phyloP scores from a whole-genome alignment of 164 flowering plant species.

The Annona cherimola region DNA sequence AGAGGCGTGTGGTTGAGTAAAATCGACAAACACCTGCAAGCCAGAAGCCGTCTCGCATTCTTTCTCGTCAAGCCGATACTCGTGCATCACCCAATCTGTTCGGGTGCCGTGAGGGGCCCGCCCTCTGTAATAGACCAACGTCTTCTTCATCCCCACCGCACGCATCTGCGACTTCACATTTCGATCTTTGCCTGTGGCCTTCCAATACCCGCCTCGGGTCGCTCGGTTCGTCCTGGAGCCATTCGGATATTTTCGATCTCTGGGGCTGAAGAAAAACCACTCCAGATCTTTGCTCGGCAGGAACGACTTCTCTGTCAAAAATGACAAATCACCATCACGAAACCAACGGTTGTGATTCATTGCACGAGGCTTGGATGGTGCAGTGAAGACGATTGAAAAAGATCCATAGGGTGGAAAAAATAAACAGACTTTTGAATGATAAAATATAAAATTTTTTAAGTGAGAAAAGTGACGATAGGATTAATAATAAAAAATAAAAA shows the following conservation, averaged over 20 bases:
- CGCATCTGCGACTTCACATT: conserved; percentile 68
- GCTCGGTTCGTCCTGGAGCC: conserved; percentile 96
- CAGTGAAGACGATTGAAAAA: not conserved
- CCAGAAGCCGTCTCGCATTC: conserved; percentile 63
- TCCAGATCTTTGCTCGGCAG: conserved; percentile 93
- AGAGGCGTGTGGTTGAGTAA: not conserved
- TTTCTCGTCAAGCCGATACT: conserved; percentile 78
- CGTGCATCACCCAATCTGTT: conserved; percentile 96
- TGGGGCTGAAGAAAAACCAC: conserved; percentile 92
- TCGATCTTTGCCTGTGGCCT: conserved; percentile 91
- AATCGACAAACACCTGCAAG: conserved; percentile 48
- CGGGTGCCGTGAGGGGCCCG: conserved; percentile 89
- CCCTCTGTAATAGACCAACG: conserved; percentile 87
- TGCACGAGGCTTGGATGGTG: not conserved
- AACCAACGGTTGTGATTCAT: not conserved
- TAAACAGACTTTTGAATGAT: too few species aligned
- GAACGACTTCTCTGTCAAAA: conserved; percentile 65
- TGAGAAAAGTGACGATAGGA: too few species aligned
- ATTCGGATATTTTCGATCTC: conserved; percentile 91
- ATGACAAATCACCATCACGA: not conserved
- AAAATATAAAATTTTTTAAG: too few species aligned
- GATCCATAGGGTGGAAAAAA: too few species aligned
- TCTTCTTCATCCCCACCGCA: conserved; percentile 89
- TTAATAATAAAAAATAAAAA: too few species aligned
- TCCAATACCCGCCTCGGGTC: conserved; percentile 94